phyloP scores from a whole-genome alignment of 2,329 filamentous ascomycete genomes.

The Aspergillus alliaceus region DNA sequence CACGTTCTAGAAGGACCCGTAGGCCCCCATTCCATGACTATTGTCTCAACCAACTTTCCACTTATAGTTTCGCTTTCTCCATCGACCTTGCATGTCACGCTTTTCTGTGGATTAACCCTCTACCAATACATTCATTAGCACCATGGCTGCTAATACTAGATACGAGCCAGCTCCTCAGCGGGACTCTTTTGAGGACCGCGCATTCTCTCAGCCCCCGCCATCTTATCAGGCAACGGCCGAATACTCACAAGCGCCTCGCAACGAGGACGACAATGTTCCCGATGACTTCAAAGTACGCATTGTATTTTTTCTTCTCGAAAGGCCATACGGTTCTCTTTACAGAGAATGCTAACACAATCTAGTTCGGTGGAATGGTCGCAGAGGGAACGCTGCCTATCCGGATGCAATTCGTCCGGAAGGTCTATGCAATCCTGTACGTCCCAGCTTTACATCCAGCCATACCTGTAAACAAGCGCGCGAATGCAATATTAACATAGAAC shows the following conservation, averaged over 20 bases:
- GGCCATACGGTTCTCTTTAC: no score
- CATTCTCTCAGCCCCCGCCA: constrained; percentile 76
- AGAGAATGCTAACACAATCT: constrained; percentile 16
- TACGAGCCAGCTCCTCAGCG: constrained; percentile 81
- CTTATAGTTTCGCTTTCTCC: no score
- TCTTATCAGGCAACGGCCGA: constrained; percentile 69
- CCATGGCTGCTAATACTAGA: constrained; percentile 74
- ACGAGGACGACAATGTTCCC: constrained; percentile 85
- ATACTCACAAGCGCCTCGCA: constrained; percentile 64
- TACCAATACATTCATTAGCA: neutral
- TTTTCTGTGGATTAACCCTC: neutral
- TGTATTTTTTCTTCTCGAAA: no score
- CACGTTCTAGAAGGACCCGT: constrained; percentile 5
- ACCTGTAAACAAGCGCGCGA: neutral
- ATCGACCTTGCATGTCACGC: neutral
- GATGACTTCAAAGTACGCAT: constrained; percentile 86
- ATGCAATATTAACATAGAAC: neutral
- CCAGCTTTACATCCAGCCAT: neutral
- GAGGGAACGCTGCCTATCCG: constrained; percentile 94
- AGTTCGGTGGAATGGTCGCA: constrained; percentile 90
- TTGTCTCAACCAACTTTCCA: no score
- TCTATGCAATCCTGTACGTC: constrained; percentile 84
- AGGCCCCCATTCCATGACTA: constrained; percentile 2
- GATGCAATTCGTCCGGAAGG: constrained; percentile 95
- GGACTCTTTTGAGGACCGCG: constrained; percentile 75